phyloP scores from a whole-genome alignment of 495 filamentous ascomycete genomes.

The Glutinoglossum americanum region DNA sequence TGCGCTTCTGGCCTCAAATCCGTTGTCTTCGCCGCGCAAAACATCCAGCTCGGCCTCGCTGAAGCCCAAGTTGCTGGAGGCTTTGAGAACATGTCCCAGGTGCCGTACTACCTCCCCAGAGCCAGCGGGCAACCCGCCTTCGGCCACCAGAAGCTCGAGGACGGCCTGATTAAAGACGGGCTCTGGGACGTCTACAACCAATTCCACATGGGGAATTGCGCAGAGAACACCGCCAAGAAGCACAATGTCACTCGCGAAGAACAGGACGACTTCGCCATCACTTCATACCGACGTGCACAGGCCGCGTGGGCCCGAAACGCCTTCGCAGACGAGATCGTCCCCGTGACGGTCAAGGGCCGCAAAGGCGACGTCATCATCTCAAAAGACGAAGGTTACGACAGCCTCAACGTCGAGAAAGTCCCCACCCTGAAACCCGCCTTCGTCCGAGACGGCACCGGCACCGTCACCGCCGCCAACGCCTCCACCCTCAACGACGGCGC shows the following conservation, averaged over 20 bases:
- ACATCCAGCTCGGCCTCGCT: conserved; percentile 74
- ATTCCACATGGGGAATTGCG: conserved; percentile 94
- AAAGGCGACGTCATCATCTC: conserved; percentile 64
- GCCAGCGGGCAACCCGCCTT: conserved; percentile 57
- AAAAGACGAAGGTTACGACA: conserved; percentile 73
- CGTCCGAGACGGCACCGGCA: conserved; percentile 58
- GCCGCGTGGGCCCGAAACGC: conserved; percentile 60
- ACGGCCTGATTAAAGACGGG: conserved; percentile 87
- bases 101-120: conserved; percentile 76
- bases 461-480: conserved; percentile 84
- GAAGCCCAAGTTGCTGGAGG: conserved; percentile 82
- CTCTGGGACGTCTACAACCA: conserved; percentile 93
- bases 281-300: conserved; percentile 71
- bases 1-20: conserved; percentile 90
- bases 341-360: conserved; percentile 61
- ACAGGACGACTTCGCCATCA: conserved; percentile 80
- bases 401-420: conserved; percentile 66
- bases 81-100: conserved; percentile 92
- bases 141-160: conserved; percentile 66
- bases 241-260: conserved; percentile 54
- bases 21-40: conserved; percentile 72
- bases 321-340: conserved; percentile 72
- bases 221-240: conserved; percentile 88
- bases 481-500: conserved; percentile 89
- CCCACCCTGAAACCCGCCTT: conserved; percentile 80